Conservation (phyloP, 2,329 filamentous ascomycete genomes). For the Didymella glomerata region DNA sequence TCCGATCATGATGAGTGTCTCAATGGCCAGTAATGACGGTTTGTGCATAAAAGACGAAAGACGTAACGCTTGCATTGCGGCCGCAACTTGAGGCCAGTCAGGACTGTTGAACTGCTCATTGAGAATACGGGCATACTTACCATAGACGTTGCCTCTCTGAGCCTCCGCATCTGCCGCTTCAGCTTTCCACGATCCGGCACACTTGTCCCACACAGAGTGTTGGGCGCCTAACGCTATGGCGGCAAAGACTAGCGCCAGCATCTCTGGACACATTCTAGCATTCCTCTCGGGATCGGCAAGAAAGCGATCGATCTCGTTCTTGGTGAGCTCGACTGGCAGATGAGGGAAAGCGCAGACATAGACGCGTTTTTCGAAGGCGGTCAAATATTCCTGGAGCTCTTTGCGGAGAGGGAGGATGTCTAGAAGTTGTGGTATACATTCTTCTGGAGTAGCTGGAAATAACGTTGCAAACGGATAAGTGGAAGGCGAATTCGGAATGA, state of each 20-base stretch:
- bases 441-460: constrained; percentile 48
- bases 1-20: constrained; percentile 59
- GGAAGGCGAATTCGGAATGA: constrained; percentile 46
- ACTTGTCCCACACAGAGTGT: constrained; percentile 55
- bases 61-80: constrained; percentile 61
- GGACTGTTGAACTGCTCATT: background rate
- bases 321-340: constrained; percentile 55
- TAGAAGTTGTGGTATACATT: constrained; percentile 49
- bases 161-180: constrained; percentile 49
- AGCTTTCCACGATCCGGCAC: constrained; percentile 51
- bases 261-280: constrained; percentile 56
- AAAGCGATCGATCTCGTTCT: constrained; percentile 57
- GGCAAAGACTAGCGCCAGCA: constrained; percentile 60
- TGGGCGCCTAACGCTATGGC: constrained; percentile 58
- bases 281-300: constrained; percentile 54
- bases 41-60: constrained; percentile 59
- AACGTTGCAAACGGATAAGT: constrained; percentile 58
- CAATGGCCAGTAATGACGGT: constrained; percentile 57
- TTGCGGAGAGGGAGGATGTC: constrained; percentile 51
- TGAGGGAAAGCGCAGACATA: constrained; percentile 57
- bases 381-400: constrained; percentile 53
- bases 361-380: constrained; percentile 54
- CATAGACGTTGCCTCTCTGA: constrained; percentile 55
- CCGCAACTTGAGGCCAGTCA: constrained; percentile 52
- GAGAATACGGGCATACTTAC: constrained; percentile 44